phyloP scores from a whole-genome alignment of 73 alveolate genomes.

The Tetrahymena borealis region DNA sequence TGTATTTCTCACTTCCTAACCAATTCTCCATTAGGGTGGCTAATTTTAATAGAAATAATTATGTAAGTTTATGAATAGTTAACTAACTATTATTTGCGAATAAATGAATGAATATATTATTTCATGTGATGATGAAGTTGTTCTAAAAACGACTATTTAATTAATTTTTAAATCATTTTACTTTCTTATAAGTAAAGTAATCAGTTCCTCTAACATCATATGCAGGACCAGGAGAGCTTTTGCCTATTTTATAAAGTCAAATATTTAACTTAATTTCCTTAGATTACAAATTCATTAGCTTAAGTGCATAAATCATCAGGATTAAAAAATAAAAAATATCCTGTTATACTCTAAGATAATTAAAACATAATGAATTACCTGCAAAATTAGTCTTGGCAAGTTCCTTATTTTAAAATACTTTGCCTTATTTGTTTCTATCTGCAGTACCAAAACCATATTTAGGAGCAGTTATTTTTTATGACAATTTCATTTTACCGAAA shows the following conservation, averaged over 20 bases:
- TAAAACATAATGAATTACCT: background rate
- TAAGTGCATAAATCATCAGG: too few relatives aligned
- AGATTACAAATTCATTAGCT: too few relatives aligned
- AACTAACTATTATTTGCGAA: too few relatives aligned
- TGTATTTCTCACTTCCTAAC: conserved; percentile 33
- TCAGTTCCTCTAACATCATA: conserved; percentile 36
- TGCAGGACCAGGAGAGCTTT: conserved; percentile 40
- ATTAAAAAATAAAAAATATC: too few relatives aligned
- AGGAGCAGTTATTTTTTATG: conserved; percentile 21
- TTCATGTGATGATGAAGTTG: too few relatives aligned
- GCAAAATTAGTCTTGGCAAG: conserved; percentile 32
- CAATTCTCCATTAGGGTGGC: conserved; percentile 23
- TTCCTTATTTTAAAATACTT: conserved; percentile 37
- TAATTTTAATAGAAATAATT: background rate
- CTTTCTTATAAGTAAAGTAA: conserved; percentile 23
- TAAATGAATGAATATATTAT: too few relatives aligned
- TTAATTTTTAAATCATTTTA: background rate
- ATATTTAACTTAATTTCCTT: too few relatives aligned
- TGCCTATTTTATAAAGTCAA: conserved; percentile 27
- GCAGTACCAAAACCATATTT: conserved; percentile 45
- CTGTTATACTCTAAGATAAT: too few relatives aligned
- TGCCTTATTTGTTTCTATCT: conserved; percentile 29
- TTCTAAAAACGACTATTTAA: too few relatives aligned
- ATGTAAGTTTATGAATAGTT: too few relatives aligned
- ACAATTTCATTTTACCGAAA: conserved; percentile 36